Percentiles rank a stretch among this genome's conserved stretches.
Conservation (phyloP, 2,329 filamentous ascomycete genomes). For the Lasiodiplodia citricola region DNA sequence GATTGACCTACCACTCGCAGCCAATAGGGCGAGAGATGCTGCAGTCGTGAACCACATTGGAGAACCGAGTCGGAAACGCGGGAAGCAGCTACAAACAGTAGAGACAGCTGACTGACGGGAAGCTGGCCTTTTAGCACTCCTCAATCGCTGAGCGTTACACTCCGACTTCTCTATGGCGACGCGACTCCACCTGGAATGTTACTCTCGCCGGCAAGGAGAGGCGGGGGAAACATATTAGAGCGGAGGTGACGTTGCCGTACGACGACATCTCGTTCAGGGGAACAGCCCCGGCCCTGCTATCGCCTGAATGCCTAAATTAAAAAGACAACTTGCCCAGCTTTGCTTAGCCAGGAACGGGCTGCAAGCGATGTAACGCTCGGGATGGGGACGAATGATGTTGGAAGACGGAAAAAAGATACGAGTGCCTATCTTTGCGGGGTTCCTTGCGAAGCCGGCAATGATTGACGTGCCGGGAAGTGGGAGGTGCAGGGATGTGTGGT, state of each 20-base stretch:
- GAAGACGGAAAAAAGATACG: neutral
- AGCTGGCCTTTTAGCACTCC: neutral
- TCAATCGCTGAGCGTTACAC: neutral
- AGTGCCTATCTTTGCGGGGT: constrained; percentile 15
- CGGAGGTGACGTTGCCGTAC: constrained; percentile 10
- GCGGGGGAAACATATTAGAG: neutral
- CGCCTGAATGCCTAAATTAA: neutral
- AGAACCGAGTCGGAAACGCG: too few relatives aligned
- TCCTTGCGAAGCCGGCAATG: constrained; percentile 5
- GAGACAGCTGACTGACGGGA: neutral
- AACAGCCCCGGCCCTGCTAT: neutral
- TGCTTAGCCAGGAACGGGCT: neutral
- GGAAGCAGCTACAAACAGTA: neutral
- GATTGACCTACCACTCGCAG: neutral
- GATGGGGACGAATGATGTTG: neutral
- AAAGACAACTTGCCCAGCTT: neutral
- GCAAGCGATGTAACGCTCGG: constrained; percentile 21
- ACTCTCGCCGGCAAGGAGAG: neutral
- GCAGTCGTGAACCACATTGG: constrained; percentile 3
- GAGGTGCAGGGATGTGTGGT: constrained; percentile 7
- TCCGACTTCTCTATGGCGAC: neutral
- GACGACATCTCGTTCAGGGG: neutral
- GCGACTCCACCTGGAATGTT: neutral
- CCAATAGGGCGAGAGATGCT: neutral
- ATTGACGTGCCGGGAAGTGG: constrained; percentile 8